Conservation (phyloP, 1,284 basidiomycete genomes). For the Naganishia albida region DNA sequence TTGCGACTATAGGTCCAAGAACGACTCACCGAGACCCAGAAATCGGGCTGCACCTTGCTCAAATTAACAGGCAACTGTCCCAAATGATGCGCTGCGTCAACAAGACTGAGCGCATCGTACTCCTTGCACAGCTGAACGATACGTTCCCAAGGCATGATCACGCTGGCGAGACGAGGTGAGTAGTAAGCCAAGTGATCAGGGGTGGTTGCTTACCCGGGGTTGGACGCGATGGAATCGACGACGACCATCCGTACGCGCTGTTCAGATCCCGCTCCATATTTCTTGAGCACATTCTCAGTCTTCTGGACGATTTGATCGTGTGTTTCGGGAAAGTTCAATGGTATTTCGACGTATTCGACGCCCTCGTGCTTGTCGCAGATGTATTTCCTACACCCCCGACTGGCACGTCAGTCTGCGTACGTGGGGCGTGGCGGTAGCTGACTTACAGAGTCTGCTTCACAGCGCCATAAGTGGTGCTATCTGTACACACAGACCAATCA, state of each 20-base stretch:
- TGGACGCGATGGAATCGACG: constrained; percentile 71
- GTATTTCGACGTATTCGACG: constrained; percentile 60
- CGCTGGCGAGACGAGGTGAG: constrained; percentile 46
- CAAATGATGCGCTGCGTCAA: constrained; percentile 84
- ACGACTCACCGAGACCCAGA: constrained; percentile 63
- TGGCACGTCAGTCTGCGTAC: background rate
- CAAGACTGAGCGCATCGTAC: constrained; percentile 66
- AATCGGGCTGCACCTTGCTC: constrained; percentile 66
- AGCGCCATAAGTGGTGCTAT: constrained; percentile 68
- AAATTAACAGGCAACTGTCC: constrained; percentile 64
- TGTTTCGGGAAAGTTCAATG: constrained; percentile 65
- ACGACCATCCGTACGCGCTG: constrained; percentile 63
- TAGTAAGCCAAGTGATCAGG: background rate
- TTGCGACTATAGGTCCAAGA: constrained; percentile 54
- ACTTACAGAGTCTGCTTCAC: constrained; percentile 59
- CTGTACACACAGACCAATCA: constrained; percentile 50
- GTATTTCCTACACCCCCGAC: constrained; percentile 52
- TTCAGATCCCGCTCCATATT: constrained; percentile 40
- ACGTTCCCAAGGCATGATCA: constrained; percentile 74
- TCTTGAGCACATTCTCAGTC: constrained; percentile 58
- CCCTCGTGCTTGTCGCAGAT: constrained; percentile 63
- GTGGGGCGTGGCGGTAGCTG: background rate
- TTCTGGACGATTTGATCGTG: constrained; percentile 62
- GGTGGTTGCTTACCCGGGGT: constrained; percentile 59
- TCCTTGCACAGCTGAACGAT: constrained; percentile 70